Evolutionary conservation across 2,329 filamentous ascomycete species (phyloP).

Genomic region (Pseudovirgaria hyperparasitica): DNA sequence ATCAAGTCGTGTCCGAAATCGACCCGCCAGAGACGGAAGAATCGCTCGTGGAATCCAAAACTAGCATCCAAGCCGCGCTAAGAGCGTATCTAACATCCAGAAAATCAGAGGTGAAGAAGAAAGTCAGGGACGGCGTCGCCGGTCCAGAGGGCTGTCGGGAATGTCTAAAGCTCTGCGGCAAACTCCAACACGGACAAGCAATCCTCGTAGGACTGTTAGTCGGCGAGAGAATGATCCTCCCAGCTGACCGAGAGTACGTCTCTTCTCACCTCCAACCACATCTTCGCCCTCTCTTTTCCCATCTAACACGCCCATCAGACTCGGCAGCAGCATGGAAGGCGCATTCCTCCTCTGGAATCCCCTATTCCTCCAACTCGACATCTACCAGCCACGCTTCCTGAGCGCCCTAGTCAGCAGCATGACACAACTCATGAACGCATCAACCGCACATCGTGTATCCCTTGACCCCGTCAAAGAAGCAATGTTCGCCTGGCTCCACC

Average conservation of each 20-base stretch:
- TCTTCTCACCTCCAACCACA: not conserved
- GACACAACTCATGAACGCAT: conserved; percentile 19
- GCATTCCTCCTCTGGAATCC: conserved; percentile 33
- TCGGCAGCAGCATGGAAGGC: conserved; percentile 25
- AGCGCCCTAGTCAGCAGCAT: conserved; percentile 26
- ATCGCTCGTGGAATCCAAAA: conserved; percentile 10
- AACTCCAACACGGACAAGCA: conserved; percentile 5
- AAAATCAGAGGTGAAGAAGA: conserved; percentile 18
- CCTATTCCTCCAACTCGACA: conserved; percentile 23
- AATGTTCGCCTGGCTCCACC: conserved; percentile 35
- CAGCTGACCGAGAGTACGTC: conserved; percentile 19
- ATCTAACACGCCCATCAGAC: conserved; percentile 6
- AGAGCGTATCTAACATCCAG: conserved; percentile 19
- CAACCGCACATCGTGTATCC: conserved; percentile 3
- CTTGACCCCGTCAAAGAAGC: conserved; percentile 27
- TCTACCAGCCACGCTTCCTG: conserved; percentile 22
- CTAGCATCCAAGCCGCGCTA: conserved; percentile 13
- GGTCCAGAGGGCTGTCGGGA: conserved; percentile 10
- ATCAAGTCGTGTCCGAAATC: conserved; percentile 12
- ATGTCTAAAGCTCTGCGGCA: conserved; percentile 3
- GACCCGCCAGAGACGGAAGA: conserved; percentile 1
- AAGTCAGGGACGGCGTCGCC: not conserved
- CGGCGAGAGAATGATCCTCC: conserved; percentile 22
- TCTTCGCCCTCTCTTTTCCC: conserved; percentile 1
- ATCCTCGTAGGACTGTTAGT: conserved; percentile 17